These are phyloP conservation scores for Phytophthora syringae DNA, from an alignment of 352 stramenopile genomes.

Conservation along the genomic window DNA sequence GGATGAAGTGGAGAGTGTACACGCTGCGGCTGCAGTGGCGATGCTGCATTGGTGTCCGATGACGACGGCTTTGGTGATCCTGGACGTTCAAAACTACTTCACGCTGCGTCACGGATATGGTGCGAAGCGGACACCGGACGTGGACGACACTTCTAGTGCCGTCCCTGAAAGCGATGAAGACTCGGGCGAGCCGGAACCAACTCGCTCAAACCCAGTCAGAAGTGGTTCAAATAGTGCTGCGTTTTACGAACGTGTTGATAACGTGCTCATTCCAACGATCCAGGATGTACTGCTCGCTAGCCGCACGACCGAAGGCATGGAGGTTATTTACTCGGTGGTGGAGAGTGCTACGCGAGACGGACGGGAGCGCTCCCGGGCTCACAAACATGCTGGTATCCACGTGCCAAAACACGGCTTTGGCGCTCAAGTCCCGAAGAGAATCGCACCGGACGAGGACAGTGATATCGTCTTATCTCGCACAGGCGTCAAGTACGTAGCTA, in stretches of 20 bases:
- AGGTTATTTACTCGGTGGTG: constrained; percentile 92
- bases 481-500: constrained; percentile 67
- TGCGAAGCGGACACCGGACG: constrained; percentile 5
- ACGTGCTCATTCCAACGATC: constrained; percentile 57
- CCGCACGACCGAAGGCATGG: constrained; percentile 56
- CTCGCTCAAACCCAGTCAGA: constrained; percentile 3
- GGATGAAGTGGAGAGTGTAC: not conserved
- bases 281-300: constrained; percentile 67
- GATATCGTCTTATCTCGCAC: constrained; percentile 90
- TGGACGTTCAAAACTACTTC: constrained; percentile 83
- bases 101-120: constrained; percentile 29
- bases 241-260: constrained; percentile 64
- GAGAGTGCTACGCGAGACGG: constrained; percentile 87
- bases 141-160: not conserved
- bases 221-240: constrained; percentile 11
- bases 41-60: constrained; percentile 64
- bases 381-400: constrained; percentile 89
- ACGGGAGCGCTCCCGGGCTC: constrained; percentile 80
- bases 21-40: constrained; percentile 11
- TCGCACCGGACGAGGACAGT: constrained; percentile 51
- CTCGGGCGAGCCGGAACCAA: constrained; percentile 7
- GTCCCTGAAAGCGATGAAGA: constrained; percentile 25
- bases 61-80: constrained; percentile 66
- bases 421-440: constrained; percentile 62
- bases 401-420: constrained; percentile 73